Base-by-base conservation (phyloP, 495 filamentous ascomycete genomes). In the Lasiosphaeris hirsuta region DNA sequence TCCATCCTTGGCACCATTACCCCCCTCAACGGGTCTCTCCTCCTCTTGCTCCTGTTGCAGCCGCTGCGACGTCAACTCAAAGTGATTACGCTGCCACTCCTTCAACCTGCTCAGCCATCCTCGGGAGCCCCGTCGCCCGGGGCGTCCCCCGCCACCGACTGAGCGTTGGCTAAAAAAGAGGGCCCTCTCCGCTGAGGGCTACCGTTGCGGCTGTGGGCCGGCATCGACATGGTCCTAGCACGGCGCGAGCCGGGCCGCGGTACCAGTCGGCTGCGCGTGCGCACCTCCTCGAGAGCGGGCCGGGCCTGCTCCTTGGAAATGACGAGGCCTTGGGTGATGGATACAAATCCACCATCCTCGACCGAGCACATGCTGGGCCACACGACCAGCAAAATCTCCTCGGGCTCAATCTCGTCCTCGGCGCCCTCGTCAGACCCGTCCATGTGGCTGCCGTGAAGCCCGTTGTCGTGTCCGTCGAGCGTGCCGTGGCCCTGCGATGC, bases 281-380 rank as follows among this genome's bases (percentile, higher is more conserved):
- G 52, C 10, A 65, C 63, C 54, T 72, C 69, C 50, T 70, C 68
- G 37, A 70, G 58, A 1, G 69, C 69, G 0, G 69, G 64, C 1
- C 69, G 66, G 0, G 69, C 69, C 58, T 72, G 69, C 42, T 72
- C 68, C 59, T 72, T 72, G 55, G 68, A 69, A 40, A 72, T 72
- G 11, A 72, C 69, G 23, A 72, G 52, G 0, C 69, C 69, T 46
- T 72, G 69, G 1, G 69, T 72, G 56, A 72, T 72, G 52, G 62
- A 66, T 56, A 68, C 64, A 23, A 71, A 61, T 18, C 71, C 69
- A 34, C 69, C 69, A 42, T 51, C 59, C 61, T 72, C 69, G 47
- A 72, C 69, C 17, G 64, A 64, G 56, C 69, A 72, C 68, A 72
- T 72, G 61, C 63, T 67, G 4, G 69, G 69, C 69, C 69, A 72